Conservation (phyloP, 2,329 filamentous ascomycete species). For the Penicillium janthinellum region DNA sequence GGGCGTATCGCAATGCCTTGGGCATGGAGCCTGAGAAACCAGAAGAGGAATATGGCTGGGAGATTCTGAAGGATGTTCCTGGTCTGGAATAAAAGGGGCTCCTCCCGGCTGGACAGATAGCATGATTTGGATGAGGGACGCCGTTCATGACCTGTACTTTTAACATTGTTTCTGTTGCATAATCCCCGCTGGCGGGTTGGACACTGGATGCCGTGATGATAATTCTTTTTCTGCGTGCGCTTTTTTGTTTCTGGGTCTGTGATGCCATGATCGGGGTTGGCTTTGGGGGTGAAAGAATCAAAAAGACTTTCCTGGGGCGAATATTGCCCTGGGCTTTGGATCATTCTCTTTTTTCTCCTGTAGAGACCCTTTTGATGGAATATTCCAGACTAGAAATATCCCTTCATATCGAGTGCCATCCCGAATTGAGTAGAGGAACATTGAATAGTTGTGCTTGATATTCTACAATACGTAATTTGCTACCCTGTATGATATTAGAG, state of each 20-base stretch:
- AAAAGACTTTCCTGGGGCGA: background rate
- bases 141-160: slow-evolving; percentile 6
- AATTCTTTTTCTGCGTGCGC: background rate
- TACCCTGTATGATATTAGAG: background rate
- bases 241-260: background rate
- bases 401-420: too few species aligned
- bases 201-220: background rate
- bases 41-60: slow-evolving; percentile 54
- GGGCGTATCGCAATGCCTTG: slow-evolving; percentile 50
- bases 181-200: slow-evolving; percentile 2
- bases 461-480: background rate
- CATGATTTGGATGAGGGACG: background rate
- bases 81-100: slow-evolving; percentile 32
- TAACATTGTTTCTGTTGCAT: background rate
- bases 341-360: background rate
- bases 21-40: slow-evolving; percentile 52
- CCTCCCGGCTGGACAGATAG: background rate
- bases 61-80: slow-evolving; percentile 49
- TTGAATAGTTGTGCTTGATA: background rate
- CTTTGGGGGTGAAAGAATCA: background rate
- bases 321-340: background rate
- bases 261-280: background rate
- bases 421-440: too few species aligned
- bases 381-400: too few species aligned
- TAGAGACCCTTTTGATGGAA: too few species aligned